Base-by-base conservation (phyloP, 768 basidiomycete genomes). In the Roridomyces roridus region DNA sequence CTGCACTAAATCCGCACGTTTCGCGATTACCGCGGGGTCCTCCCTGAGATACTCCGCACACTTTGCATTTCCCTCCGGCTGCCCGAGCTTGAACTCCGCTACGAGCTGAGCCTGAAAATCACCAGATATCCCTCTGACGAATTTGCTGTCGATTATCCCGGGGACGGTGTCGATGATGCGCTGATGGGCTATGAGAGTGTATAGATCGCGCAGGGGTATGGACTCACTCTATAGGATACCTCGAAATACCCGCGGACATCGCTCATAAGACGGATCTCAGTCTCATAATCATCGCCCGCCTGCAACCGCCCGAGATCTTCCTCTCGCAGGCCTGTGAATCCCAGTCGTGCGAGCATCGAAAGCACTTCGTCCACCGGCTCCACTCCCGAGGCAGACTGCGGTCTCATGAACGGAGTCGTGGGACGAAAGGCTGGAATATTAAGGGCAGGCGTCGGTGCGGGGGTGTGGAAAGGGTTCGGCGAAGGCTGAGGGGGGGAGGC, bases 111-210 rank as follows among this genome's bases (percentile, higher is more conserved):
- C 43, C 60, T 75, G 77, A 21, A 78, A 60, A 10, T 58, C 57
- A 20, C 66, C 60, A 20, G 67, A 66, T 24, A 77, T 55, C 1
- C 67, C 67, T 46, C 70, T 73, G 28, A 77, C 66, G 29, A 78
- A 75, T 29, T 65, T 60, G n/a, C 58, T 64, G 46, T 70, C 71
- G 40, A 69, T 72, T 23, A 64, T 61, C 21, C 51, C 69, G 12
- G 80, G 79, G 5, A 81, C 62, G 46, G 70, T 70, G 57, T 82
- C 80, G 46, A 80, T 78, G 54, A 81, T 68, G n/a, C 80, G 72
- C 80, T 82, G 18, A n/a, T 41, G 24, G 39, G 48, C 43, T 35
- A 43, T 18, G 6, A 5, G n/a, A 36, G n/a, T n/a, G n/a, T n/a
- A n/a, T n/a, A n/a, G n/a, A n/a, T n/a, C n/a, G n/a, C n/a, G n/a